These are phyloP conservation scores for Colletotrichum musae DNA, from an alignment of 2,329 filamentous ascomycete species.

Conservation along the genomic window DNA sequence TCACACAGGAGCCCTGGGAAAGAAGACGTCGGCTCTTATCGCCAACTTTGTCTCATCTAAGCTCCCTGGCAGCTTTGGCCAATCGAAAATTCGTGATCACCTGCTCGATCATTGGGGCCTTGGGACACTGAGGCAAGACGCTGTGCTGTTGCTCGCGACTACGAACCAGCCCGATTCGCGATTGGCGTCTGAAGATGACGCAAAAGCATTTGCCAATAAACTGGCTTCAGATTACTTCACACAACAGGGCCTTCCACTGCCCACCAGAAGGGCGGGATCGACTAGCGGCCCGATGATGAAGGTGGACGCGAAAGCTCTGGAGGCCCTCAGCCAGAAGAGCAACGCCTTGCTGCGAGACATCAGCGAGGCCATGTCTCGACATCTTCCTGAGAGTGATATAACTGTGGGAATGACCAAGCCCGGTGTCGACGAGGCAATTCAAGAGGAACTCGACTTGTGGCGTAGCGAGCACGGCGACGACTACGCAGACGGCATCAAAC, in stretches of 20 bases:
- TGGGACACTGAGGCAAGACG: slow-evolving; percentile 88
- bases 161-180: slow-evolving; percentile 84
- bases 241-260: neutral
- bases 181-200: neutral
- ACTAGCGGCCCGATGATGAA: slow-evolving; percentile 86
- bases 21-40: slow-evolving; percentile 92
- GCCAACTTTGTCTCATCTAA: slow-evolving; percentile 96
- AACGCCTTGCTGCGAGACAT: neutral
- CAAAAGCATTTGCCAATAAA: neutral
- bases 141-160: slow-evolving; percentile 86
- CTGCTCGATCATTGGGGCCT: slow-evolving; percentile 94
- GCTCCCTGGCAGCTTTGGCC: slow-evolving; percentile 99
- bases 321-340: slow-evolving; percentile 69
- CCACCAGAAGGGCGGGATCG: neutral
- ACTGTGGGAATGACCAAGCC: neutral
- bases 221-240: neutral
- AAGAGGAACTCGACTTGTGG: slow-evolving; percentile 92
- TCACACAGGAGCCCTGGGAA: slow-evolving; percentile 93
- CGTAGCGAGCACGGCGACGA: slow-evolving; percentile 94
- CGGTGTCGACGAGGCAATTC: neutral
- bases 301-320: slow-evolving; percentile 89
- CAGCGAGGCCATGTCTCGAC: slow-evolving; percentile 8
- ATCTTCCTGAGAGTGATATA: slow-evolving; percentile 61
- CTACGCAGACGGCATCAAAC: slow-evolving; percentile 94
- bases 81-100: slow-evolving; percentile 94